These are phyloP conservation scores for Claviceps maximensis DNA, from an alignment of 2,329 filamentous ascomycete genomes.

Conservation along the genomic window DNA sequence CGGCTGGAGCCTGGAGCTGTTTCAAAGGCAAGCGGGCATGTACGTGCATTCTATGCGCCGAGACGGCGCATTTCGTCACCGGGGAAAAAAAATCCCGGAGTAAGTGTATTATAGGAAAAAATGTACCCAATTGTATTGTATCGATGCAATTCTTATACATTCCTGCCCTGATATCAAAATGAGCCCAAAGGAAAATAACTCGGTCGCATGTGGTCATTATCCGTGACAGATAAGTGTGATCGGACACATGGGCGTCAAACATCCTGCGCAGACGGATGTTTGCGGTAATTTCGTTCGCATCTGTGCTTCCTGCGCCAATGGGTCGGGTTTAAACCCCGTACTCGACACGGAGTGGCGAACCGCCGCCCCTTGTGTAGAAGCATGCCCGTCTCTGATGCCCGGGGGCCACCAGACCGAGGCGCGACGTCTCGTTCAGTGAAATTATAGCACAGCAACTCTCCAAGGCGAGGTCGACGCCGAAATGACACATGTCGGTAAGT, in stretches of 20 bases:
- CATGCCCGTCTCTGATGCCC: neutral
- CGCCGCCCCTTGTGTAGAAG: neutral
- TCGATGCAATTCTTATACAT: neutral
- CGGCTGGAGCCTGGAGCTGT: neutral
- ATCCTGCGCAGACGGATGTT: neutral
- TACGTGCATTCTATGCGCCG: neutral
- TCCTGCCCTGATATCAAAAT: neutral
- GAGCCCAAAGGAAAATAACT: neutral
- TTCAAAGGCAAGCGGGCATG: neutral
- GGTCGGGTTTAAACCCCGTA: no score
- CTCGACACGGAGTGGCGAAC: no score
- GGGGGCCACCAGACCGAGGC: neutral
- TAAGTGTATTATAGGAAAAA: conserved; percentile 3
- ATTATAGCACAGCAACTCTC: neutral
- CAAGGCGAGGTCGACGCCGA: neutral
- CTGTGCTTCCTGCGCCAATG: neutral
- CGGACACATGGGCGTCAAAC: neutral
- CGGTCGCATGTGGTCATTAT: neutral
- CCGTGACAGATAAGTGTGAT: neutral
- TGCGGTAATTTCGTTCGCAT: neutral
- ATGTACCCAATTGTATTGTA: neutral
- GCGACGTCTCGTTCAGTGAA: neutral
- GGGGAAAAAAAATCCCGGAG: neutral
- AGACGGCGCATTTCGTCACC: neutral
- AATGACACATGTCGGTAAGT: neutral